Evolutionary conservation across 305 asterid genomes (phyloP).

Genomic region (Striga hermonthica): DNA sequence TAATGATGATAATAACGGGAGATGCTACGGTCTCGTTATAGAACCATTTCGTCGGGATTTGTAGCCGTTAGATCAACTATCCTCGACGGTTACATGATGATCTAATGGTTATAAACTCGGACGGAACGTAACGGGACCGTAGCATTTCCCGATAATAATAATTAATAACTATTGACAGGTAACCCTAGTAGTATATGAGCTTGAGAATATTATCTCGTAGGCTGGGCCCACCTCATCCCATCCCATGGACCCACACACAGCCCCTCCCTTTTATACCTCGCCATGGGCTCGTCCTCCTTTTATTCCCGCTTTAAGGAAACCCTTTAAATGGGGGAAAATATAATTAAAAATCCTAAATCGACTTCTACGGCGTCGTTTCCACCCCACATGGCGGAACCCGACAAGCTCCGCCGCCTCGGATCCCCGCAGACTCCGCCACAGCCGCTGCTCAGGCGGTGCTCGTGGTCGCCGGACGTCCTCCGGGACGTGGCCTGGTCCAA

Average conservation of each 20-base stretch:
- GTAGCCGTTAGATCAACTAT: no score
- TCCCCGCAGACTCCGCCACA: conserved; percentile 9
- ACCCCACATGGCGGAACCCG: conserved; percentile 37
- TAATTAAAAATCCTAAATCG: not conserved
- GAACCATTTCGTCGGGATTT: no score
- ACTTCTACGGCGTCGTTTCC: conserved; percentile 31
- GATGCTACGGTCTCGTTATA: no score
- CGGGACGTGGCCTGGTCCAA: conserved; percentile 58
- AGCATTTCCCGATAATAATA: no score
- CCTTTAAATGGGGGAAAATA: not conserved
- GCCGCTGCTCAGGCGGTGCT: conserved; percentile 47
- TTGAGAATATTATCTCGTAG: not conserved
- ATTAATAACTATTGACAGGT: no score
- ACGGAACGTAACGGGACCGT: no score
- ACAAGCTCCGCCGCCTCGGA: conserved; percentile 34
- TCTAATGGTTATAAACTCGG: no score
- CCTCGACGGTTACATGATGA: no score
- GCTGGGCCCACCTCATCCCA: not conserved
- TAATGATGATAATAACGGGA: no score
- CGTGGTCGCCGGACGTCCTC: conserved; percentile 53
- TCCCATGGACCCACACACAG: conserved; percentile 1
- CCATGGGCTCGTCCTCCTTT: conserved; percentile 19
- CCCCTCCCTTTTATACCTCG: conserved; percentile 12
- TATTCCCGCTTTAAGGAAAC: conserved; percentile 35
- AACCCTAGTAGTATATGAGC: no score